Base-by-base conservation (phyloP, 2,329 filamentous ascomycete species). In the Aspergillus sclerotialis region DNA sequence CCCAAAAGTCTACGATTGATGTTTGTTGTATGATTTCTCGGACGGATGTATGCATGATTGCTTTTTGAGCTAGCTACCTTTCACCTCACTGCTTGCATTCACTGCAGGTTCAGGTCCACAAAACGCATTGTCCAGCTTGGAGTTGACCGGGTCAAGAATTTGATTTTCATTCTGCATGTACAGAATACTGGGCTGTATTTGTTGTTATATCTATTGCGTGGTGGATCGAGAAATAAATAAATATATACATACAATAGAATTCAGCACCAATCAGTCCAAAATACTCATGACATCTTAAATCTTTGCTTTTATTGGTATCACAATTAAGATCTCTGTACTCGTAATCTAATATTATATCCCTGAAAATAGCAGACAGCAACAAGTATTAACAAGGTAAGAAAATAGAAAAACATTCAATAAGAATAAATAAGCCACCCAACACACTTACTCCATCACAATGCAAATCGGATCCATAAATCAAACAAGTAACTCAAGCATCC, bases 371-470 rank as follows among this genome's bases (percentile, higher is more conserved):
- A 38, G 32, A 8, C 37, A 37, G 15, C 40, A 37, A 8, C n/a
- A 40, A 37, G 23, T 43, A 37, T 13, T 42, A 42, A 28, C 34
- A 32, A 19, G 38, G 38, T 13, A 39, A 42, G 41, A 27, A 44
- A 44, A 19, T 38, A 45, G 4, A 36, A 41, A 5, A 37, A 19
- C 30, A n/a, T n/a, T 25, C 39, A 33, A n/a, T 25, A 16, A 3
- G 39, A n/a, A n/a, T n/a, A n/a, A n/a, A n/a, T n/a, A n/a, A n/a
- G n/a, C n/a, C n/a, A n/a, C n/a, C n/a, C n/a, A n/a, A n/a, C n/a
- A n/a, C n/a, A n/a, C n/a, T n/a, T n/a, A n/a, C n/a, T n/a, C n/a
- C n/a, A n/a, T n/a, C n/a, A n/a, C n/a, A n/a, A n/a, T n/a, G n/a
- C n/a, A 24, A n/a, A 24, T 8, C n/a, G 23, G n/a, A 24, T 24